Base-by-base conservation (phyloP, 148 eudicot species). In the Camellia sinensis region DNA sequence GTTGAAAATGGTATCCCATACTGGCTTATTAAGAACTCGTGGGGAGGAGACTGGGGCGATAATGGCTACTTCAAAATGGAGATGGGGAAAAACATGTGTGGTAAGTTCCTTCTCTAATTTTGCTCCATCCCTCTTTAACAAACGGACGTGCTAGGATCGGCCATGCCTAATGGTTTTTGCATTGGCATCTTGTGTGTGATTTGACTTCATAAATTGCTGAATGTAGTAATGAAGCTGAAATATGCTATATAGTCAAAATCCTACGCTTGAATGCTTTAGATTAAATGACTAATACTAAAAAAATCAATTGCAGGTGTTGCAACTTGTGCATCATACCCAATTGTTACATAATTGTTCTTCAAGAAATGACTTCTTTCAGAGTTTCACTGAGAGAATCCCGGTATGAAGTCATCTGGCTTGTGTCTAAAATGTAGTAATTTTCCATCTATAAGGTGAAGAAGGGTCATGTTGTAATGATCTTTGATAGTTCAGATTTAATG, bases 81-180 rank as follows among this genome's bases (percentile, higher is more conserved):
- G 89, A 69, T 92, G 97, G 98, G 99, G 50, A 92, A 97, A 82
- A 97, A 94, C 93, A 94, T 97, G 98, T 97, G 99, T 85, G 99
- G 99, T 96, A 83, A 88, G 99, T 87, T 66, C 76, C 50, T n/a
- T 48, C 65, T 40, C 65, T 69, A 59, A 17, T 52, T 53, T 63
- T 29, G 43, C 7, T 43, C 18, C 9, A 0, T 37, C 21, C 10
- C n/a, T 53, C 3, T 78, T n/a, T 45, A 10, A 41, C 9, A 52
- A 64, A 12, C 44, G 48, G 11, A 10, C 50, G 2, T 50, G 3
- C 54, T 74, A 13, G 13, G 44, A n/a, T 65, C 18, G 45, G 76
- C 40, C 43, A 21, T 29, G 5, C 75, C 29, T 70, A 13, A 15
- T 69, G n/a, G 6, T 69, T 52, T 78, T 65, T 43, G 61, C 45